phyloP scores from a whole-genome alignment of 169 alveolate species.

The Plasmodium ovale region DNA sequence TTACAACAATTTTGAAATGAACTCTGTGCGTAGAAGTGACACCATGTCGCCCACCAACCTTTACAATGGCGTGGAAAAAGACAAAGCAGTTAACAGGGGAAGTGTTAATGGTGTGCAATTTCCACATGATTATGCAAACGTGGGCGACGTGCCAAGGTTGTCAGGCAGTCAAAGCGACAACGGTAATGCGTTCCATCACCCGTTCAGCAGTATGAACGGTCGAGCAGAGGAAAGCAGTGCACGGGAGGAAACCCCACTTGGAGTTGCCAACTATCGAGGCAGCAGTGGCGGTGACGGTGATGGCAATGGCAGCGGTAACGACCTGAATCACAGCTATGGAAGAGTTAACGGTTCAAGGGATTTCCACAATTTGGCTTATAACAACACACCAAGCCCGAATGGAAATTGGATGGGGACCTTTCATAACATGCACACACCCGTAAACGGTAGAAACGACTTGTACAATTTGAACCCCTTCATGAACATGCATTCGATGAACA shows the following conservation, averaged over 20 bases:
- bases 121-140: constrained; percentile 9
- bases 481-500: constrained; percentile 64
- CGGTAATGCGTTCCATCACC: constrained; percentile 2
- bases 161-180: background rate
- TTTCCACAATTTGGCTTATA: constrained; percentile 1
- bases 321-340: background rate
- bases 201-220: constrained; percentile 4
- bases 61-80: constrained; percentile 9
- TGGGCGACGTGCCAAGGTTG: background rate
- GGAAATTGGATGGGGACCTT: constrained; percentile 20
- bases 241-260: background rate
- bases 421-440: constrained; percentile 22
- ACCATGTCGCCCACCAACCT: background rate
- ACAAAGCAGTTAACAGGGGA: constrained; percentile 2
- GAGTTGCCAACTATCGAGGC: no score
- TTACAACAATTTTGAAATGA: constrained; percentile 46
- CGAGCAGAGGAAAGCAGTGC: constrained; percentile 12
- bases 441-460: constrained; percentile 49
- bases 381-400: background rate
- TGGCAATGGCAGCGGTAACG: background rate
- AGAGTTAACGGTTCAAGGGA: constrained; percentile 11
- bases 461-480: constrained; percentile 66
- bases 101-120: background rate
- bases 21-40: constrained; percentile 37
- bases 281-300: no score